Evolutionary conservation across 352 stramenopile genomes (phyloP).

Genomic region (Phytophthora aleatoria): DNA sequence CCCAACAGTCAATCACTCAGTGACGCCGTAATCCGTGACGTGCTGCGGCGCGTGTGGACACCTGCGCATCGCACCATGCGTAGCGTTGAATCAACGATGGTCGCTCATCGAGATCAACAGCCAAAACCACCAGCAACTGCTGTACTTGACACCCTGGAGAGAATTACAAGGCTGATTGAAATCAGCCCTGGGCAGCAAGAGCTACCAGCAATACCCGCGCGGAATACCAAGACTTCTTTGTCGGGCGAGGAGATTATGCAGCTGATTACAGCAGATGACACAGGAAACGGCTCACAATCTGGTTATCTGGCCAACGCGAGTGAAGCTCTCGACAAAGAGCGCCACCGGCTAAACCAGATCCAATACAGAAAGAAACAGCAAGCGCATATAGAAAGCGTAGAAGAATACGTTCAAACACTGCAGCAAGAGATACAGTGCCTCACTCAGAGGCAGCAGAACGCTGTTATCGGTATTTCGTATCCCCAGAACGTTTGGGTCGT

Average conservation of each 20-base stretch:
- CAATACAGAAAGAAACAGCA: constrained; percentile 8
- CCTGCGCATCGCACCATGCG: neutral
- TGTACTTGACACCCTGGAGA: too few species aligned
- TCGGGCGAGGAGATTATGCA: neutral
- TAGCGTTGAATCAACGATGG: neutral
- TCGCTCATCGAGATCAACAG: neutral
- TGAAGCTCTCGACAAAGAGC: constrained; percentile 1
- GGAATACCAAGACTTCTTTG: neutral
- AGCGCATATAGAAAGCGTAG: neutral
- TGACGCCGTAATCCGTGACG: neutral
- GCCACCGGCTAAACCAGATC: neutral
- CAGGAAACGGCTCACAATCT: too few species aligned
- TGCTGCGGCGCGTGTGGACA: neutral
- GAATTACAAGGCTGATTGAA: too few species aligned
- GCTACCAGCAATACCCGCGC: neutral
- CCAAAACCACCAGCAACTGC: too few species aligned
- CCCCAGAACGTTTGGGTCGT: neutral
- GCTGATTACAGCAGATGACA: too few species aligned
- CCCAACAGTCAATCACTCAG: neutral
- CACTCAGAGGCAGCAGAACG: neutral
- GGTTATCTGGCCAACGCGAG: neutral
- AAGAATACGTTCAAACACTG: neutral
- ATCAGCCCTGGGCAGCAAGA: neutral
- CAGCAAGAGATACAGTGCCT: neutral
- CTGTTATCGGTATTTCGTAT: neutral